Base-by-base conservation (phyloP, 768 basidiomycete genomes). In the Suillus decipiens region DNA sequence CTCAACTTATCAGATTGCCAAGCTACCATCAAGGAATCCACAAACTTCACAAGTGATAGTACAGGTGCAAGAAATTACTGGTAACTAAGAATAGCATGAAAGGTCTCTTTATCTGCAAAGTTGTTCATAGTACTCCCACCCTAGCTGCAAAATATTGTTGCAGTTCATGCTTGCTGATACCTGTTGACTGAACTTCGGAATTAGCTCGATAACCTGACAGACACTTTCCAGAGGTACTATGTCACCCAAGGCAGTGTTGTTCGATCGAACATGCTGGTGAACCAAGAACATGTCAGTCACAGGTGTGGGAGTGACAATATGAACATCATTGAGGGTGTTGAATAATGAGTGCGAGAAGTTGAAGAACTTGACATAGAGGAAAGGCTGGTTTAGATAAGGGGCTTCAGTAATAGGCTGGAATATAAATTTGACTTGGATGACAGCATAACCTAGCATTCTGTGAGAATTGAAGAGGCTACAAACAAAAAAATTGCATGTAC, bases 311-410 rank as follows among this genome's bases (percentile, higher is more conserved):
- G 41, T 41, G 2, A 57, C 11, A 19, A 62, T 0, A 24, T 39
- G 4, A 31, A 58, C 1, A 6, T 11, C 39, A 11, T 58, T 9
- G 14, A 45, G 5, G 6, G n/a, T 24, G 10, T 0, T 10, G 17
- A n/a, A n/a, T n/a, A 42, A 4, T 36, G 9, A 54, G 8, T 55
- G 36, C 1, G 39, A 62, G 2, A 42, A 62, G 19, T 58, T 48
- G 31, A 62, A 62, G 28, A 62, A 56, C 1, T 62, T 2, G 4
- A 62, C 41, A 36, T 57, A 62, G 28, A 62, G 61, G 10, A 62
- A 34, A 5, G 54, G 53, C 4, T 36, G 48, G 33, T 51, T 36
- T 3, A 57, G 61, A 36, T 17, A 3, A n/a, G 36, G 12, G 5
- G 22, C 12, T 47, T 47, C 22, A 36, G 53, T 28, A 53, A 61